These are phyloP conservation scores for Trichophyton mentagrophytes DNA, from an alignment of 2,329 filamentous ascomycete genomes.

Conservation along the genomic window DNA sequence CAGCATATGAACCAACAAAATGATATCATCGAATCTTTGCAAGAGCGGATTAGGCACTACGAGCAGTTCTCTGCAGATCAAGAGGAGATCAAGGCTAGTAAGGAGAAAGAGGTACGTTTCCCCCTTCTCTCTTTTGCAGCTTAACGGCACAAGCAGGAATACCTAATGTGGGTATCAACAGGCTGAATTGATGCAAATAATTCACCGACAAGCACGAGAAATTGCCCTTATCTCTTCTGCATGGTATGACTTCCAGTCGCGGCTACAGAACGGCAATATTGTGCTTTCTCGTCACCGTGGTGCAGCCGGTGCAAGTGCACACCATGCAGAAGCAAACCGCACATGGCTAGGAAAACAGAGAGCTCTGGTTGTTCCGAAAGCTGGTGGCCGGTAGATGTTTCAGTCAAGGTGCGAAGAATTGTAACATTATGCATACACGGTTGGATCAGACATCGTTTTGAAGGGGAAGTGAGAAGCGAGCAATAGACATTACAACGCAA, in stretches of 20 bases:
- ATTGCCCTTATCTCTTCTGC: slow-evolving; percentile 35
- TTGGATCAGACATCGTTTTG: neutral
- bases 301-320: slow-evolving; percentile 17
- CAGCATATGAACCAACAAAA: slow-evolving; percentile 34
- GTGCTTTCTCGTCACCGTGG: slow-evolving; percentile 29
- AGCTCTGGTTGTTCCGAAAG: slow-evolving; percentile 25
- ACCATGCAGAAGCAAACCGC: slow-evolving; percentile 26
- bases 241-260: slow-evolving; percentile 36
- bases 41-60: slow-evolving; percentile 29
- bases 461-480: neutral
- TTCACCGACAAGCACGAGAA: slow-evolving; percentile 32
- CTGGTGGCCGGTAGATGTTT: neutral
- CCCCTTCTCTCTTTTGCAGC: neutral
- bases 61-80: slow-evolving; percentile 27
- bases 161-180: slow-evolving; percentile 12
- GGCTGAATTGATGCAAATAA: slow-evolving; percentile 30
- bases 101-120: slow-evolving; percentile 28
- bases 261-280: slow-evolving; percentile 34
- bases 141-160: neutral
- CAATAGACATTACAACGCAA: neutral
- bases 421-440: slow-evolving; percentile 1
- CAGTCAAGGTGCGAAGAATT: neutral
- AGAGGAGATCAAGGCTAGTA: slow-evolving; percentile 27
- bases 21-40: slow-evolving; percentile 31
- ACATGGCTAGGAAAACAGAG: slow-evolving; percentile 36